Conservation (phyloP, 2,329 filamentous ascomycete species). For the Hypoxylon sp. region DNA sequence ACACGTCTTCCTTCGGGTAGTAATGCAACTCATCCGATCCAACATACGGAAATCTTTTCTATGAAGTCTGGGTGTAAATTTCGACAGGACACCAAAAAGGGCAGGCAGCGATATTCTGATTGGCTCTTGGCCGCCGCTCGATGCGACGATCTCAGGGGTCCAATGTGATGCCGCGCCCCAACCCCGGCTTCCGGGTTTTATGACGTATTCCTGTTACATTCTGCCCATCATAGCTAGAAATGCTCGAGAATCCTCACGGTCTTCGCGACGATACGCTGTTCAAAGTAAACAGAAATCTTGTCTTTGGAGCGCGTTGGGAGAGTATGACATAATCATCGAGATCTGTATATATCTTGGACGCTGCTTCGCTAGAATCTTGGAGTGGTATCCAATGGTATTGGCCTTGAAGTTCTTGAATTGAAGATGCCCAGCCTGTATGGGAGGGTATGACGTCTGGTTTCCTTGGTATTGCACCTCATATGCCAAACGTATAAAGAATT, state of each 20-base stretch:
- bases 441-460: background rate
- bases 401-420: background rate
- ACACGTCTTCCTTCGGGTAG: background rate
- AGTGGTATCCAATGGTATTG: background rate
- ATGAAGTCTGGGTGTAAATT: background rate
- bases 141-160: constrained; percentile 13
- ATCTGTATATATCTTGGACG: constrained; percentile 3
- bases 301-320: background rate
- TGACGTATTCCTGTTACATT: constrained; percentile 11
- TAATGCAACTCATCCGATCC: background rate
- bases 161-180: constrained; percentile 3
- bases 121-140: constrained; percentile 11
- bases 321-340: constrained; percentile 41
- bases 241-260: background rate
- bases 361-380: background rate
- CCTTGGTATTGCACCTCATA: background rate
- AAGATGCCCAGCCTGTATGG: background rate
- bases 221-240: background rate
- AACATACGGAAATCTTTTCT: background rate
- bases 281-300: constrained; percentile 11
- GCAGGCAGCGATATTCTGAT: constrained; percentile 11
- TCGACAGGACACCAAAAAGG: constrained; percentile 12
- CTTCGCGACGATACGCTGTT: constrained; percentile 6
- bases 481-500: background rate
- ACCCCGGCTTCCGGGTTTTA: background rate